These are phyloP conservation scores for Paspalum vaginatum DNA, from an alignment of 176 grass and related monocot genomes.

Conservation along the genomic window DNA sequence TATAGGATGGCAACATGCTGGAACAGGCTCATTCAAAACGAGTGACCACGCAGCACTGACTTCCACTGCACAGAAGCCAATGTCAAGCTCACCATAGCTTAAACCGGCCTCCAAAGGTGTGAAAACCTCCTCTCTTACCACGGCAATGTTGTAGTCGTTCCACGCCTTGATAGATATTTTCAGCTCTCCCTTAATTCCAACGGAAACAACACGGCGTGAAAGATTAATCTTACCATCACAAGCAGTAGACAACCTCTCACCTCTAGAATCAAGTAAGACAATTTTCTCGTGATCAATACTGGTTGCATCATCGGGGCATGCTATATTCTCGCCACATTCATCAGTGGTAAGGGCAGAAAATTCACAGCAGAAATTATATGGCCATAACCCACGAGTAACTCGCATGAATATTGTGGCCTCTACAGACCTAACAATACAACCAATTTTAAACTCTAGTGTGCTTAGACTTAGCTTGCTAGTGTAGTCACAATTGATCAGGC, in stretches of 20 bases:
- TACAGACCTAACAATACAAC: background rate
- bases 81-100: background rate
- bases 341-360: background rate
- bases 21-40: no score
- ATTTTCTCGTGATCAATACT: background rate
- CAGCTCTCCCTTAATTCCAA: background rate
- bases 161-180: background rate
- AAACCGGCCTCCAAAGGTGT: background rate
- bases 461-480: constrained; percentile 29
- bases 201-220: background rate
- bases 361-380: background rate
- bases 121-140: background rate
- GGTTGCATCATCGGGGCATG: no score
- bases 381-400: constrained; percentile 11
- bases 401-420: constrained; percentile 13
- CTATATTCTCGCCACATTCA: background rate
- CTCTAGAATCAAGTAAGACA: background rate
- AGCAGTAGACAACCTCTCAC: background rate
- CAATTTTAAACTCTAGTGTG: constrained; percentile 17
- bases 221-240: background rate
- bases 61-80: background rate
- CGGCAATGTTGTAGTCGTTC: background rate
- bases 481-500: background rate
- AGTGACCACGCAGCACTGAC: background rate
- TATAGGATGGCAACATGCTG: no score